Conservation (phyloP, 2,329 filamentous ascomycete species). For the Pseudovirgaria hyperparasitica region DNA sequence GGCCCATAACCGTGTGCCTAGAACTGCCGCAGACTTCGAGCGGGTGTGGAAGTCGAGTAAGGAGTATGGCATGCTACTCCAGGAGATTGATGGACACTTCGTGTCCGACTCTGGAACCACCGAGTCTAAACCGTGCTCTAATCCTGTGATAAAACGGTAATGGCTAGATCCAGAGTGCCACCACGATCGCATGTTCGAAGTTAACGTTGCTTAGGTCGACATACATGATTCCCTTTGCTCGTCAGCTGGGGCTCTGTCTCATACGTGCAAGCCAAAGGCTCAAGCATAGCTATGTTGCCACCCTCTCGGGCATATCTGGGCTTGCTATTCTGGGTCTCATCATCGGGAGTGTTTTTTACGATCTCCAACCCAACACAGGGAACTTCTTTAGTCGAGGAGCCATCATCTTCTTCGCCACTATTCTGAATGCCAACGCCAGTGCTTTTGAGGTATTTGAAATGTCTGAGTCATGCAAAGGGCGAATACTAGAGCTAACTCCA, state of each 20-base stretch:
- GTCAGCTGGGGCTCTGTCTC: constrained; percentile 65
- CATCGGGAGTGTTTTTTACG: constrained; percentile 66
- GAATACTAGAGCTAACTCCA: constrained; percentile 35
- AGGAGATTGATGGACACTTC: too few species aligned
- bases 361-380: constrained; percentile 45
- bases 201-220: too few species aligned
- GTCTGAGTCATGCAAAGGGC: not conserved
- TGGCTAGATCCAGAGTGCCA: too few species aligned
- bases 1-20: too few species aligned
- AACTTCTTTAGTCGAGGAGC: constrained; percentile 66
- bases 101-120: too few species aligned
- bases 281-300: constrained; percentile 56
- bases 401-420: constrained; percentile 68
- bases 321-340: constrained; percentile 64
- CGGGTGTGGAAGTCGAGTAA: too few species aligned
- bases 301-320: constrained; percentile 49
- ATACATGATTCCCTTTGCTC: constrained; percentile 59
- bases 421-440: constrained; percentile 67
- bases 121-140: too few species aligned
- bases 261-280: constrained; percentile 65
- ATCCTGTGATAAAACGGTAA: too few species aligned
- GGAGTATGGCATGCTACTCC: too few species aligned
- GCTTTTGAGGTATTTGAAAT: constrained; percentile 47
- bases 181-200: too few species aligned
- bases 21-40: too few species aligned